phyloP scores from a whole-genome alignment of 768 basidiomycete genomes.

The Lanmaoa rubissima region DNA sequence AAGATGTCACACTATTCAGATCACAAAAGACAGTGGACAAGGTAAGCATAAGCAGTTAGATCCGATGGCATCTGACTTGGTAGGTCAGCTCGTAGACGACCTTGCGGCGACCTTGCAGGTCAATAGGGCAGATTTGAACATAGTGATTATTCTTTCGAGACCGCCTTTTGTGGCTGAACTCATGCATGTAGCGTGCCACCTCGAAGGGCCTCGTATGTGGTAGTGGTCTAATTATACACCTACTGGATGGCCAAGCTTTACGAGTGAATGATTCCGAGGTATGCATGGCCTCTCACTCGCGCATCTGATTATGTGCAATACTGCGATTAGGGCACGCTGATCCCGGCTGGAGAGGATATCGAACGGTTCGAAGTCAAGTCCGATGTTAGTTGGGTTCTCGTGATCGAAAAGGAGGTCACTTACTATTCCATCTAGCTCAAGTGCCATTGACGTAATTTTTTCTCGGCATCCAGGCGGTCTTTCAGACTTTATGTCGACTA shows the following conservation, averaged over 20 bases:
- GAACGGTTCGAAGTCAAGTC: conserved; percentile 53
- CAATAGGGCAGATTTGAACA: conserved; percentile 72
- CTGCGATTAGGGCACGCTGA: conserved; percentile 61
- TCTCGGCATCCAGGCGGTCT: conserved; percentile 69
- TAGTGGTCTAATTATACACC: conserved; percentile 53
- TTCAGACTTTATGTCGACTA: conserved; percentile 75
- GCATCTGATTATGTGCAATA: not conserved
- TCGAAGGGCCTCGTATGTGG: conserved; percentile 88
- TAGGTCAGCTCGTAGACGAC: conserved; percentile 79
- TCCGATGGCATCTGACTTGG: not conserved
- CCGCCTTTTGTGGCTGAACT: conserved; percentile 8
- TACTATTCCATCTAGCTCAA: not conserved
- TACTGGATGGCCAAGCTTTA: conserved; percentile 54
- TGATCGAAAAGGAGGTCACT: conserved; percentile 91
- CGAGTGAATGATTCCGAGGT: conserved; percentile 60
- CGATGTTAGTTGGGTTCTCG: conserved; percentile 69
- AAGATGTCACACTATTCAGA: conserved; percentile 75
- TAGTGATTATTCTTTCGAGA: conserved; percentile 44
- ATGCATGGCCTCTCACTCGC: not conserved
- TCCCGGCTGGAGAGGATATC: conserved; percentile 77
- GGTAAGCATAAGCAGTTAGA: conserved; percentile 38
- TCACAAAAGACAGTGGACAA: conserved; percentile 77
- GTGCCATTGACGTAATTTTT: conserved; percentile 1
- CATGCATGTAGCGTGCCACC: conserved; percentile 64
- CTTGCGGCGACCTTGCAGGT: conserved; percentile 80